Conservation (phyloP, 306 rosid species). For the Acacia acuminata region DNA sequence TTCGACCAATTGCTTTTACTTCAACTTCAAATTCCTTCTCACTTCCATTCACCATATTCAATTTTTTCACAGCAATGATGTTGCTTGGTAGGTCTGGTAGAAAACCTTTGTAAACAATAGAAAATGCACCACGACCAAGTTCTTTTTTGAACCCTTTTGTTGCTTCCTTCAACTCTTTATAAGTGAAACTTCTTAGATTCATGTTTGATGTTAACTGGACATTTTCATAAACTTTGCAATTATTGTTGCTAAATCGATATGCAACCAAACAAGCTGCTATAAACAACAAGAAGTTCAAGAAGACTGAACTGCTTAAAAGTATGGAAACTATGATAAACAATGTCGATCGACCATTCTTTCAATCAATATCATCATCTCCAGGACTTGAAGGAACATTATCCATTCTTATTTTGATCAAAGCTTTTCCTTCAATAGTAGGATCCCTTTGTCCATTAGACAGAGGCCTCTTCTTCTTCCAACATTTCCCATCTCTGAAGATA, state of each 20-base stretch:
- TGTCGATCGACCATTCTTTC: not conserved
- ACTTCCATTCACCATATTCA: not conserved
- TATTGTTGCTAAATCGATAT: not conserved
- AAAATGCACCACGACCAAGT: conserved; percentile 31
- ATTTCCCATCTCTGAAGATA: not conserved
- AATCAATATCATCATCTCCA: not conserved
- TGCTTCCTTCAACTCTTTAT: conserved; percentile 10
- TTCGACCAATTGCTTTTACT: not conserved
- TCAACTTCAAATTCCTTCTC: not conserved
- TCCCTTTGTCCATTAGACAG: conserved; percentile 11
- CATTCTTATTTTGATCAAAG: conserved; percentile 22
- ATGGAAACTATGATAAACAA: conserved; percentile 4
- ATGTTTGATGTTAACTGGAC: not conserved
- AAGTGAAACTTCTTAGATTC: conserved; percentile 24
- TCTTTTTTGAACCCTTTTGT: conserved; percentile 28
- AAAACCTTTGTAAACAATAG: conserved; percentile 22
- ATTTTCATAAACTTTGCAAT: not conserved
- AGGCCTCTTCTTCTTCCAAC: conserved; percentile 23
- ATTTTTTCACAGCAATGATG: not conserved
- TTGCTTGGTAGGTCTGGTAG: not conserved
- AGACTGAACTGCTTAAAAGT: conserved; percentile 15
- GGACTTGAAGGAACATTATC: not conserved
- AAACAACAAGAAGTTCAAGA: conserved; percentile 16
- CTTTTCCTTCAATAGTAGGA: not conserved
- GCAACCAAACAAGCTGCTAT: not conserved